A percentile compares a stretch with the other conserved stretches of the same genome.
phyloP scores from a whole-genome alignment of 129 eudicot species.

The Flaveria sonorensis region DNA sequence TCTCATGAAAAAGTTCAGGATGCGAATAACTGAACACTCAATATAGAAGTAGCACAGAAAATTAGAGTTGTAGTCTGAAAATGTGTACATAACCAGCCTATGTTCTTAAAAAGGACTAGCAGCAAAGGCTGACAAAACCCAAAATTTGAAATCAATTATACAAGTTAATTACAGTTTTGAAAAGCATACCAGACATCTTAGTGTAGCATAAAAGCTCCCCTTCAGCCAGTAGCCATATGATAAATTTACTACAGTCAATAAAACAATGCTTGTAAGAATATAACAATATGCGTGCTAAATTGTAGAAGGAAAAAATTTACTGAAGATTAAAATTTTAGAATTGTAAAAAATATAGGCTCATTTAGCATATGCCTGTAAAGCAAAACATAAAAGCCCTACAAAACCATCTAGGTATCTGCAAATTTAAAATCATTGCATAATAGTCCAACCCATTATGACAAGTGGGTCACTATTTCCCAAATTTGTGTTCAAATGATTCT shows the following conservation, averaged over 20 bases:
- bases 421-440: too few relatives aligned
- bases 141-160: not conserved
- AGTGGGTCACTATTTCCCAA: too few relatives aligned
- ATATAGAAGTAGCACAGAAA: not conserved
- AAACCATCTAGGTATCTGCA: too few relatives aligned
- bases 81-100: constrained; percentile 2
- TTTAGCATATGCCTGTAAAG: too few relatives aligned
- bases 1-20: not conserved
- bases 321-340: not conserved
- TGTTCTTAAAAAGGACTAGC: not conserved
- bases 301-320: not conserved
- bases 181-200: constrained; percentile 73
- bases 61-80: not conserved
- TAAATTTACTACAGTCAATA: constrained; percentile 66
- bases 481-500: too few relatives aligned
- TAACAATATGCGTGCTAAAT: not conserved
- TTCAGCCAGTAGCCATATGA: constrained; percentile 89
- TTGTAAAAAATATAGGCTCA: too few relatives aligned
- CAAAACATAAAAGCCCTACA: too few relatives aligned
- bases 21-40: constrained; percentile 9
- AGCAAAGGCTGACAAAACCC: not conserved
- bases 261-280: constrained; percentile 11
- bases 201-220: constrained; percentile 69
- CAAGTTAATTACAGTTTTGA: not conserved
- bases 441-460: too few relatives aligned